phyloP scores from a whole-genome alignment of 306 rosid species.

The Acacia acuminata region DNA sequence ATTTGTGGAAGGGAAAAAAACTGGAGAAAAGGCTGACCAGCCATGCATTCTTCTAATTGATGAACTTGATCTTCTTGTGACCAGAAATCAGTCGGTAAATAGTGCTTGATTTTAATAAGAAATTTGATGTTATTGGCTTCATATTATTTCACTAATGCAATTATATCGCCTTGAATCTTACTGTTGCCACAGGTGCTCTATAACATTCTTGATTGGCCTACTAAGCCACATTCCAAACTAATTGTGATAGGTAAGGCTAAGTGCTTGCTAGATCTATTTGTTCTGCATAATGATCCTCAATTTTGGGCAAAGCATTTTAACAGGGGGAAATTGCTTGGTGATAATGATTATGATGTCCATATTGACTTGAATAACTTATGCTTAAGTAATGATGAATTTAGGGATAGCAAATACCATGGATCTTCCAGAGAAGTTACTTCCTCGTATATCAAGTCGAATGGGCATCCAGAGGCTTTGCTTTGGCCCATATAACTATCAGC shows the following conservation, averaged over 20 bases:
- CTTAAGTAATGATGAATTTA: conserved; percentile 38
- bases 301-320: conserved; percentile 1
- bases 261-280: conserved; percentile 8
- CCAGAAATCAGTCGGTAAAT: conserved; percentile 94
- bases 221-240: conserved; percentile 83
- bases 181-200: conserved; percentile 67
- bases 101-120: conserved; percentile 32
- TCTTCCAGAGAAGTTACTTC: conserved; percentile 98
- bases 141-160: conserved; percentile 8
- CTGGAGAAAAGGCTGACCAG: conserved; percentile 61
- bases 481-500: conserved; percentile 91
- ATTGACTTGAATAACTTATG: conserved; percentile 24
- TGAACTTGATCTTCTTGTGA: conserved; percentile 95
- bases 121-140: conserved; percentile 20
- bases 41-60: conserved; percentile 96
- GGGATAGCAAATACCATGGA: conserved; percentile 99
- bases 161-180: neutral
- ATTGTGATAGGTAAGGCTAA: conserved; percentile 71
- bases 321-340: conserved; percentile 4
- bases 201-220: conserved; percentile 98
- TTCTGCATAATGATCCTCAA: conserved; percentile 14
- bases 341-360: conserved; percentile 23
- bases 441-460: conserved; percentile 98
- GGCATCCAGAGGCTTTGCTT: conserved; percentile 96
- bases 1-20: conserved; percentile 73